phyloP scores from a whole-genome alignment of 805 yeast species.

The Candida ovalis region DNA sequence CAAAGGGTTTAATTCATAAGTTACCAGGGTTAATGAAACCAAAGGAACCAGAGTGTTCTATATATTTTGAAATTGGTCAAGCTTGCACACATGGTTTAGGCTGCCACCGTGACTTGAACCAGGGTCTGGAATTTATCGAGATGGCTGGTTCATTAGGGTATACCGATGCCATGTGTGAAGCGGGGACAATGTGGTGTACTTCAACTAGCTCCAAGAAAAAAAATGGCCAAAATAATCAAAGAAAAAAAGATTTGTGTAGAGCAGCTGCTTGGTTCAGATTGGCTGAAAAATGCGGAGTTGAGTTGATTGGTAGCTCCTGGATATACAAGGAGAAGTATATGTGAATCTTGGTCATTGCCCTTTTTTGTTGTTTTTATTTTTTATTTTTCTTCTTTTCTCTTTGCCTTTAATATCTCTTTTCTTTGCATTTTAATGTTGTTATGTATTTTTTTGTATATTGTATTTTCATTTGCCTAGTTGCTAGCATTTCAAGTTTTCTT shows the following conservation, averaged over 20 bases:
- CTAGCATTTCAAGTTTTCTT: neutral
- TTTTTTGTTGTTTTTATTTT: neutral
- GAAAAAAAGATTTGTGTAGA: slow-evolving; percentile 53
- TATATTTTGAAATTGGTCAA: slow-evolving; percentile 54
- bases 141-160: slow-evolving; percentile 66
- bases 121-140: slow-evolving; percentile 57
- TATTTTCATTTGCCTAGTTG: neutral
- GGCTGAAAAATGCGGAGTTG: slow-evolving; percentile 59
- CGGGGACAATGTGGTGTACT: slow-evolving; percentile 62
- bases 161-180: slow-evolving; percentile 62
- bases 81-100: slow-evolving; percentile 58
- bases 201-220: slow-evolving; percentile 14
- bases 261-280: slow-evolving; percentile 72
- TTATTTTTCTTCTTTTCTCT: neutral
- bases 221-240: slow-evolving; percentile 39
- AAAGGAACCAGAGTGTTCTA: slow-evolving; percentile 17
- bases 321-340: slow-evolving; percentile 64
- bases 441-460: neutral
- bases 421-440: neutral
- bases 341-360: neutral
- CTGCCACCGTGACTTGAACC: slow-evolving; percentile 44
- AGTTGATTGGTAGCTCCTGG: slow-evolving; percentile 68
- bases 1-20: slow-evolving; percentile 31
- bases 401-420: neutral
- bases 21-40: slow-evolving; percentile 1